Percentiles rank a stretch among this genome's conserved stretches.
Evolutionary conservation across 2,329 filamentous ascomycete species (phyloP).

Genomic region (Alternaria angustiovoidea): DNA sequence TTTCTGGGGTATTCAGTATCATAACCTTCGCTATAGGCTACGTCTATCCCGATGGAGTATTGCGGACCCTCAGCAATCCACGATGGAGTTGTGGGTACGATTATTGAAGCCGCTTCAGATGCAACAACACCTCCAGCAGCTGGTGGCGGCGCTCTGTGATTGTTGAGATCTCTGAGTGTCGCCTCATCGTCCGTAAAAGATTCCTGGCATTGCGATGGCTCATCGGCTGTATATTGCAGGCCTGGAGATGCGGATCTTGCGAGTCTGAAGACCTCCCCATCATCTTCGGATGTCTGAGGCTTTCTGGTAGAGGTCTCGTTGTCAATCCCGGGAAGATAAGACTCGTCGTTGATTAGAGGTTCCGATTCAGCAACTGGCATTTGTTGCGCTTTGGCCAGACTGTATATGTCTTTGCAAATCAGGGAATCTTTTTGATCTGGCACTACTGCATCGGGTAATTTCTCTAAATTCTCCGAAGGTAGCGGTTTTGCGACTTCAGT

Average conservation of each 20-base stretch:
- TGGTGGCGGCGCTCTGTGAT: background rate
- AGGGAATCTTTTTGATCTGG: background rate
- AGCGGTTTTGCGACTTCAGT: background rate
- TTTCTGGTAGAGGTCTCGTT: background rate
- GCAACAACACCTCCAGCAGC: background rate
- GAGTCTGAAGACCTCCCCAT: background rate
- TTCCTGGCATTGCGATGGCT: background rate
- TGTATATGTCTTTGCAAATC: fast-evolving
- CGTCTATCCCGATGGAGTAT: background rate
- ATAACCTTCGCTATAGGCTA: background rate
- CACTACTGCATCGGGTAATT: background rate
- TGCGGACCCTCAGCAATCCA: background rate
- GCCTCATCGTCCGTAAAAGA: background rate
- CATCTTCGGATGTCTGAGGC: background rate
- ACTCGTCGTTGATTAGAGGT: background rate
- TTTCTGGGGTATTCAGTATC: background rate
- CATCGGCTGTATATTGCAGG: background rate
- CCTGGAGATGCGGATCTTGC: background rate
- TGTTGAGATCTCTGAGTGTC: background rate
- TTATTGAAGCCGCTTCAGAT: background rate
- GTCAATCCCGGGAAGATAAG: background rate
- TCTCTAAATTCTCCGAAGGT: background rate
- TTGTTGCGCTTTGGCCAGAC: background rate
- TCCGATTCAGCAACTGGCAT: background rate
- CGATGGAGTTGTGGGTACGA: background rate